These are phyloP conservation scores for Melastoma malabathricum DNA, from an alignment of 345 rosid species.

Conservation along the genomic window DNA sequence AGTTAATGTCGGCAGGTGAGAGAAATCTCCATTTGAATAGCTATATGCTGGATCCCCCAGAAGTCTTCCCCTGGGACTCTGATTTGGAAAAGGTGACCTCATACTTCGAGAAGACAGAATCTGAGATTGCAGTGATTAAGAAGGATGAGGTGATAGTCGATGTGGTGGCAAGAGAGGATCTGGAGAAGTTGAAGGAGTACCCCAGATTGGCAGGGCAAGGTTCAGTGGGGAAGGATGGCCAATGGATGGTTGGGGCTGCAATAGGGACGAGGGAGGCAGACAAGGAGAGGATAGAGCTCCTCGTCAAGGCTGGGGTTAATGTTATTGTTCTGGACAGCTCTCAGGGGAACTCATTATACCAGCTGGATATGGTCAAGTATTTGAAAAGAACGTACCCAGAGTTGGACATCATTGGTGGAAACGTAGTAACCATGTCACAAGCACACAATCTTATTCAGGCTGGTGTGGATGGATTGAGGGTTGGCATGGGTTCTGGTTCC, in stretches of 20 bases:
- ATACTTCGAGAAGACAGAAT: conserved; percentile 25
- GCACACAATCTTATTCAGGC: conserved; percentile 77
- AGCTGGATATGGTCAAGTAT: conserved; percentile 78
- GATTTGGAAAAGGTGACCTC: conserved; percentile 40
- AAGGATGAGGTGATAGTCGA: conserved; percentile 53
- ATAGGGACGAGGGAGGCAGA: conserved; percentile 74
- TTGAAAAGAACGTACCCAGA: conserved; percentile 52
- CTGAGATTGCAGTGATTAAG: conserved; percentile 45
- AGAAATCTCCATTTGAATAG: conserved; percentile 2
- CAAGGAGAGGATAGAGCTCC: conserved; percentile 63
- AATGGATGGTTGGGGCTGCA: conserved; percentile 91
- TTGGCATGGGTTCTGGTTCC: conserved; percentile 96
- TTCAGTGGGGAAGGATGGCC: conserved; percentile 55
- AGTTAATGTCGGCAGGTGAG: no score
- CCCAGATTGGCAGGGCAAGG: conserved; percentile 60
- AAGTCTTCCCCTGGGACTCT: conserved; percentile 37
- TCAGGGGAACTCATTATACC: conserved; percentile 81
- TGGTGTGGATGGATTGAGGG: conserved; percentile 74
- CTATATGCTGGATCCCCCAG: conserved; percentile 37
- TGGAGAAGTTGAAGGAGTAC: conserved; percentile 57
- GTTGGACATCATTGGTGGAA: conserved; percentile 83
- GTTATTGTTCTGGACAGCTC: conserved; percentile 81
- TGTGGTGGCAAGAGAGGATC: conserved; percentile 49
- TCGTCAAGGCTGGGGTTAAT: conserved; percentile 58
- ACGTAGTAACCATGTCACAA: conserved; percentile 75